These are phyloP conservation scores for Chrysopogon serrulatus DNA, from an alignment of 176 grass and related monocot genomes.

Conservation along the genomic window DNA sequence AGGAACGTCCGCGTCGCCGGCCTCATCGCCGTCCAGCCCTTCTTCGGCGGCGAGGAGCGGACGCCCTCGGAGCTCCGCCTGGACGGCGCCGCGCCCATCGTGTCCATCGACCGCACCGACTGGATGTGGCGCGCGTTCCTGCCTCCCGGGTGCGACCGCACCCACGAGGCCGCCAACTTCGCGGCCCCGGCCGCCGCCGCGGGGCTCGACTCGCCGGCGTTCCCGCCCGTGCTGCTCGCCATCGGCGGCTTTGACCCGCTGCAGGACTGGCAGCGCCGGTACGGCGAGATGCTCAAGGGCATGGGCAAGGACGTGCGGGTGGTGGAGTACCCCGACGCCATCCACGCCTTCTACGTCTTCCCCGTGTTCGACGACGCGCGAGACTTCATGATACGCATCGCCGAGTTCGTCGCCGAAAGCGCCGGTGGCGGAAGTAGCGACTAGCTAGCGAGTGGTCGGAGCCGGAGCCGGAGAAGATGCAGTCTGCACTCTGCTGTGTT, in stretches of 20 bases:
- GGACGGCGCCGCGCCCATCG: slow-evolving; percentile 41
- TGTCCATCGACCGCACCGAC: slow-evolving; percentile 41
- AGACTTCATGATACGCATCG: slow-evolving; percentile 46
- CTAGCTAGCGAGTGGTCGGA: neutral
- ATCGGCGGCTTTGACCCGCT: slow-evolving; percentile 68
- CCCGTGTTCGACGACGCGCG: slow-evolving; percentile 43
- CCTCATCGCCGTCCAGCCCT: slow-evolving; percentile 70
- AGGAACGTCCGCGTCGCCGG: slow-evolving; percentile 31
- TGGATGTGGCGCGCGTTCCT: slow-evolving; percentile 93
- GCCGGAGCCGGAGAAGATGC: neutral
- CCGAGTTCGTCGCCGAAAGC: slow-evolving; percentile 35
- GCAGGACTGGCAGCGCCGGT: slow-evolving; percentile 68
- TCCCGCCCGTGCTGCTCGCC: slow-evolving; percentile 50
- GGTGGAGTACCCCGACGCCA: slow-evolving; percentile 60
- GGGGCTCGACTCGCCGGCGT: slow-evolving; percentile 8
- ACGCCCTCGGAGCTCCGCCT: slow-evolving; percentile 62
- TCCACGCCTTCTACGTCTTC: slow-evolving; percentile 83
- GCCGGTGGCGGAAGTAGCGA: neutral
- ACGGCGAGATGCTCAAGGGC: slow-evolving; percentile 34
- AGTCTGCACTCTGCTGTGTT: neutral
- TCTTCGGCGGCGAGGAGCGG: slow-evolving; percentile 81
- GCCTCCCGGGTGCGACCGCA: slow-evolving; percentile 46
- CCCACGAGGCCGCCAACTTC: slow-evolving; percentile 45
- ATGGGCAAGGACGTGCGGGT: slow-evolving; percentile 40
- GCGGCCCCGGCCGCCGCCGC: neutral